Conservation (phyloP, 768 basidiomycete genomes). For the Phlebiopsis gigantea region DNA sequence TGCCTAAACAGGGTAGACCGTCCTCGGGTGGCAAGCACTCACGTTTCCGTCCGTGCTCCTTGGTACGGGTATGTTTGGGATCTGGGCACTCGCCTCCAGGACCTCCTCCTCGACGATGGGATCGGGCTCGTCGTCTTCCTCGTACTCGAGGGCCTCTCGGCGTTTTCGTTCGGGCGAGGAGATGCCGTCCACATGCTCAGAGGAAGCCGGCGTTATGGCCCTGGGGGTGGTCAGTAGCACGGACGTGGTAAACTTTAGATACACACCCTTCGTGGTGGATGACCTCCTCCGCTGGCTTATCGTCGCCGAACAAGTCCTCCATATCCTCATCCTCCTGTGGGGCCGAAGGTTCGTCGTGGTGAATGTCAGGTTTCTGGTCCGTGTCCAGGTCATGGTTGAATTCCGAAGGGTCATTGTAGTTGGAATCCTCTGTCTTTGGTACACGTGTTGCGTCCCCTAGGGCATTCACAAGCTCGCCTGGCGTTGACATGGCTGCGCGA, state of each 20-base stretch:
- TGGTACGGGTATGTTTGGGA: constrained; percentile 86
- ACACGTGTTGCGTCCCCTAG: not conserved
- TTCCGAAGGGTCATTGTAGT: constrained; percentile 1
- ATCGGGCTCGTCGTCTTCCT: constrained; percentile 60
- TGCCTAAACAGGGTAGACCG: not conserved
- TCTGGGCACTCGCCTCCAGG: constrained; percentile 63
- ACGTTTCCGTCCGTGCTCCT: constrained; percentile 80
- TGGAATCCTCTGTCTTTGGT: constrained; percentile 1
- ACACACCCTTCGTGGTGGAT: constrained; percentile 45
- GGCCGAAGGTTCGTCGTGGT: constrained; percentile 6
- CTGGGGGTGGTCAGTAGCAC: constrained; percentile 13
- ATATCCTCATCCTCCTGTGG: constrained; percentile 35
- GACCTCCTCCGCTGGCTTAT: constrained; percentile 44
- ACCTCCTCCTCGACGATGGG: constrained; percentile 50
- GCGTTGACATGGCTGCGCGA: not conserved
- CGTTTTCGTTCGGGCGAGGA: constrained; percentile 52
- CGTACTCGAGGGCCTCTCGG: constrained; percentile 73
- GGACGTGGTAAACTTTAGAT: not conserved
- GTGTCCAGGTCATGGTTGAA: constrained; percentile 9
- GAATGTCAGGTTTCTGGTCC: constrained; percentile 3
- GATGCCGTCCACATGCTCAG: constrained; percentile 42
- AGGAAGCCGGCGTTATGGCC: constrained; percentile 22
- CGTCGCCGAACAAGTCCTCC: constrained; percentile 79
- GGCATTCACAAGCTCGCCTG: not conserved
- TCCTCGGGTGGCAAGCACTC: constrained; percentile 23